Base-by-base conservation (phyloP, 176 grass and related monocot species). In the Bromus sterilis region DNA sequence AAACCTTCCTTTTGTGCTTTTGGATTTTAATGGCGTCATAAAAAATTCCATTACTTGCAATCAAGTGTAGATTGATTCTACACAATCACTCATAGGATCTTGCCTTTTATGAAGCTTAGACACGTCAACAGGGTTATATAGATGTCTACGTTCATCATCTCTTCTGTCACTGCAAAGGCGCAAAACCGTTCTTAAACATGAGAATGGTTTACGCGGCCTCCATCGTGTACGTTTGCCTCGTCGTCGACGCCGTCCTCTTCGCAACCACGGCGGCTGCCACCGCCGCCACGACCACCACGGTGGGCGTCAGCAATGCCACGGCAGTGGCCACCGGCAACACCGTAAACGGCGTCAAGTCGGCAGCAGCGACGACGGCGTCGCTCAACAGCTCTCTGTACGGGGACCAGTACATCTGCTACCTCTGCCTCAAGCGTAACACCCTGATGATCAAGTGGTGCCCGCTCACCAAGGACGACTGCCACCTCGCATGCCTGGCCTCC, bases 371-470 rank as follows among this genome's bases (percentile, higher is more conserved):
- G 4, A 20, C 35, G 26, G 9, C 81, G 75, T 0, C 25, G 25
- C 14, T 43, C 34, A 59, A 37, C 21, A 59, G 36, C 51, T 60
- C 64, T 6, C 10, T 41, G 56, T 83, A 88, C 80, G 46, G 32
- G 48, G 16, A 11, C 4, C 6, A 72, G 66, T 83, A 88, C 80
- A 84, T 71, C 75, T 83, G 86, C 80, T 84, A 88, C 75, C 75
- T 88, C 57, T 83, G 86, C 80, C 66, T 25, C 4, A 46, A 53
- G 57, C 67, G 75, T 21, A 44, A 66, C 57, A 11, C 66, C 23
- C 13, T 83, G 74, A 83, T 88, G 80, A 73, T 65, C 25, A 24
- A 37, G 56, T 53, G 56, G 86, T 83, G 80, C 66, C 66, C 80
- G 56, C n/a, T 88, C 10, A 15, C 32, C 34, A 33, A 23, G 35